phyloP scores from a whole-genome alignment of 2,329 filamentous ascomycete species.

The Aureobasidium sp. region DNA sequence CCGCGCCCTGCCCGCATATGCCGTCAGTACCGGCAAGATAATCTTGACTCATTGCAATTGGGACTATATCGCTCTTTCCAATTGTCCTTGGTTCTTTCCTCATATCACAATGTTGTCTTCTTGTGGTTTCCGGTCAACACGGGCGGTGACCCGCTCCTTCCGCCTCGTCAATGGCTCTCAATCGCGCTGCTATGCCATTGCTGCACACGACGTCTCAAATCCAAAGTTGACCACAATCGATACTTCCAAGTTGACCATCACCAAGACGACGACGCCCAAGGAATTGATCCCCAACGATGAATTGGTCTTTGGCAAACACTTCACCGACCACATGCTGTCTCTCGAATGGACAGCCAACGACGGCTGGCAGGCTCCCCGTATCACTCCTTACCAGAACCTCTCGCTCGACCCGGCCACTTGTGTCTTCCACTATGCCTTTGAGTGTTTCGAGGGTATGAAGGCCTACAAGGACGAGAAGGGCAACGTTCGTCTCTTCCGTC shows the following conservation, averaged over 20 bases:
- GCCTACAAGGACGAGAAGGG: slow-evolving; percentile 85
- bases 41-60: slow-evolving; percentile 8
- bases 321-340: slow-evolving; percentile 96
- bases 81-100: background rate
- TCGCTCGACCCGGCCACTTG: slow-evolving; percentile 92
- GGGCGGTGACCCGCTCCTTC: slow-evolving; percentile 5
- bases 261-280: slow-evolving; percentile 70
- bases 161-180: background rate
- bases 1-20: background rate
- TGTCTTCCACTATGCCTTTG: slow-evolving; percentile 97
- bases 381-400: slow-evolving; percentile 93
- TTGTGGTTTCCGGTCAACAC: slow-evolving; percentile 20
- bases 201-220: slow-evolving; percentile 39
- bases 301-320: slow-evolving; percentile 81
- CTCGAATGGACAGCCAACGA: slow-evolving; percentile 83
- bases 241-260: slow-evolving; percentile 65
- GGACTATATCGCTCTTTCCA: background rate
- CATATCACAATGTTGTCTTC: slow-evolving; percentile 14
- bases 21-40: background rate
- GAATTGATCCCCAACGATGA: slow-evolving; percentile 65
- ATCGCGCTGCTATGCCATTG: slow-evolving; percentile 39
- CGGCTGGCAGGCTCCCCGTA: slow-evolving; percentile 77
- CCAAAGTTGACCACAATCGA: slow-evolving; percentile 63
- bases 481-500: slow-evolving; percentile 79
- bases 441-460: slow-evolving; percentile 99